Evolutionary conservation across 2,329 filamentous ascomycete genomes (phyloP).

Genomic region (Chaetomium sp.): DNA sequence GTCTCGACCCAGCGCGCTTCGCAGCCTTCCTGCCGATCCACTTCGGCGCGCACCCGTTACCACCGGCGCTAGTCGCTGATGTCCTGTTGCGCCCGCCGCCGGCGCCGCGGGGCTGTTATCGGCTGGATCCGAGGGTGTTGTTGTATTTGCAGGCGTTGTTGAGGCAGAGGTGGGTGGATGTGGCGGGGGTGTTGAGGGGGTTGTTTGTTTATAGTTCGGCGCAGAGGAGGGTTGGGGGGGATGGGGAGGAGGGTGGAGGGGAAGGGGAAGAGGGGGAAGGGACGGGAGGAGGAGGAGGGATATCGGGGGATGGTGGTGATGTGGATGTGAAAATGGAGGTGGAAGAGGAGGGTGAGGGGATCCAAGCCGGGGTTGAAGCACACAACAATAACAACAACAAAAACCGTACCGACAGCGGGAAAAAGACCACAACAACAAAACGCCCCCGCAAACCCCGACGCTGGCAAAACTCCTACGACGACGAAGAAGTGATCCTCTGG

Average conservation of each 20-base stretch:
- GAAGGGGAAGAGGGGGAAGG: conserved; percentile 17
- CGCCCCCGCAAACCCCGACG: conserved; percentile 14
- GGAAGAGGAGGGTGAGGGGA: too few relatives aligned
- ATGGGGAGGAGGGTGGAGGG: conserved; percentile 16
- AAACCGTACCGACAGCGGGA: too few relatives aligned
- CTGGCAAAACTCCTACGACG: conserved; percentile 52
- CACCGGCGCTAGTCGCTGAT: conserved; percentile 47
- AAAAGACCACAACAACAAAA: too few relatives aligned
- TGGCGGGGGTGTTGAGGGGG: conserved; percentile 47
- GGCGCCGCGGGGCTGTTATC: conserved; percentile 34
- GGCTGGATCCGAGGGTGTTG: conserved; percentile 52
- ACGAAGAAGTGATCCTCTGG: conserved; percentile 90
- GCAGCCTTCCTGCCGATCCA: conserved; percentile 44
- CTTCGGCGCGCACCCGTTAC: conserved; percentile 45
- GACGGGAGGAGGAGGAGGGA: background rate
- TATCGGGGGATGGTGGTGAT: too few relatives aligned
- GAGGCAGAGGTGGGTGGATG: conserved; percentile 45
- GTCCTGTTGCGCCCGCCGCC: conserved; percentile 51
- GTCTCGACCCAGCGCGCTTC: conserved; percentile 50
- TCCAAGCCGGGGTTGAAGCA: too few relatives aligned
- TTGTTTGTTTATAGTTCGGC: conserved; percentile 53
- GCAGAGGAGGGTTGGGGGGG: conserved; percentile 29
- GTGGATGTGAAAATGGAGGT: too few relatives aligned
- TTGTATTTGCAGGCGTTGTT: conserved; percentile 54
- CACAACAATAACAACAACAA: too few relatives aligned